Percentiles rank a stretch among this genome's conserved stretches.
Conservation (phyloP, 192 early-diverging fungal species). For the Entrophospora sp. region DNA sequence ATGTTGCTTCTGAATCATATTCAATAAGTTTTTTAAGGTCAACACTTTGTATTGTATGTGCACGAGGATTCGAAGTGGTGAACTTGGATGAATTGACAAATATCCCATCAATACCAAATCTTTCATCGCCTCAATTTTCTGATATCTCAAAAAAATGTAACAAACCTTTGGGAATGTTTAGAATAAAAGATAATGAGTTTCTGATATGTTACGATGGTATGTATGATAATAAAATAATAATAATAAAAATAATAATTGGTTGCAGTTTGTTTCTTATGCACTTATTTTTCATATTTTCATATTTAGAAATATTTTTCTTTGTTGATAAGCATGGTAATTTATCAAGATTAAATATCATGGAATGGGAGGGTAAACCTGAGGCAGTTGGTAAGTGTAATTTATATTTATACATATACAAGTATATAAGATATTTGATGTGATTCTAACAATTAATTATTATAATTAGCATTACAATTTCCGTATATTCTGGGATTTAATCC, state of each 20-base stretch:
- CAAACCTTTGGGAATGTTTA: conserved; percentile 76
- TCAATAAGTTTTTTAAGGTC: conserved; percentile 80
- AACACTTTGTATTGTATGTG: conserved; percentile 84
- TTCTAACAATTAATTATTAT: not conserved
- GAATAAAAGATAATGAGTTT: conserved; percentile 68
- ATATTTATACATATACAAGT: not conserved
- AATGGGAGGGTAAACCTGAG: conserved; percentile 81
- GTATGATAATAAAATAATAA: not conserved
- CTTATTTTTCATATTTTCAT: not conserved
- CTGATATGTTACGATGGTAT: conserved; percentile 87
- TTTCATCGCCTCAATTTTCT: conserved; percentile 60
- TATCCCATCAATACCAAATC: conserved; percentile 78
- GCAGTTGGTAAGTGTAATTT: conserved; percentile 9
- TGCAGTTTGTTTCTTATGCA: too few species aligned
- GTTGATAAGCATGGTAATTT: conserved; percentile 81
- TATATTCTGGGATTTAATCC: conserved; percentile 88
- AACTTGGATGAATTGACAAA: conserved; percentile 77
- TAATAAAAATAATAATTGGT: not conserved
- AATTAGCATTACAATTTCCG: conserved; percentile 62
- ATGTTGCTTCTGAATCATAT: conserved; percentile 84
- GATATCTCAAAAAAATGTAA: conserved; percentile 66
- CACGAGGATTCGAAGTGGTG: conserved; percentile 89
- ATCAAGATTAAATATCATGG: conserved; percentile 63
- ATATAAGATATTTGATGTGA: not conserved
- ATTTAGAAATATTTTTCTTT: conserved; percentile 83